Evolutionary conservation across 1,284 basidiomycete species (phyloP).

Genomic region (Ganoderma lucidum): DNA sequence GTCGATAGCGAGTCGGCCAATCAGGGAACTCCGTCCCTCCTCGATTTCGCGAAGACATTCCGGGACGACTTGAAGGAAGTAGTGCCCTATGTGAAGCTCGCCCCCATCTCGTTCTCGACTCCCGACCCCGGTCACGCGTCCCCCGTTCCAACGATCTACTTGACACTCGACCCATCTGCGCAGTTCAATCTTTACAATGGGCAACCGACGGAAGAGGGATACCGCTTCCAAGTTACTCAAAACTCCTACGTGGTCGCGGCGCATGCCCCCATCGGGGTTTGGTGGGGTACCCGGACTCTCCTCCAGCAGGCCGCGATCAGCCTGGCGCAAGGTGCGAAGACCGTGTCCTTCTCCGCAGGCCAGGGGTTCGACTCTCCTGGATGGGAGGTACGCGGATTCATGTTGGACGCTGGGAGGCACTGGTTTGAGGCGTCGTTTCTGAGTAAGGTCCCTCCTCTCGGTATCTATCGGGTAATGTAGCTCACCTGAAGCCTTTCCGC

Average conservation of each 20-base stretch:
- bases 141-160: conserved; percentile 36
- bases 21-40: conserved; percentile 35
- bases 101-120: conserved; percentile 26
- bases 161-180: conserved; percentile 37
- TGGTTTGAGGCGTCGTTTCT: conserved; percentile 42
- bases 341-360: conserved; percentile 40
- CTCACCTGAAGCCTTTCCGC: conserved; percentile 4
- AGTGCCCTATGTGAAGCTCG: conserved; percentile 27
- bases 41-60: conserved; percentile 44
- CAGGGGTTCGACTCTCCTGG: conserved; percentile 44
- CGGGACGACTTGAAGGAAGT: conserved; percentile 40
- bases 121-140: conserved; percentile 19
- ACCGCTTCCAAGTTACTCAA: conserved; percentile 39
- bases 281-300: conserved; percentile 48
- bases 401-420: conserved; percentile 49
- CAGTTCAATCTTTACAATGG: conserved; percentile 44
- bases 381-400: conserved; percentile 49
- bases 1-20: conserved; percentile 34
- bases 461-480: neutral
- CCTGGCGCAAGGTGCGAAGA: conserved; percentile 35
- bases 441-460: conserved; percentile 19
- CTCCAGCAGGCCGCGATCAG: conserved; percentile 41
- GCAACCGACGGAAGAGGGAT: conserved; percentile 44
- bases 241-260: conserved; percentile 40
- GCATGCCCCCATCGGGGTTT: conserved; percentile 45